Evolutionary conservation across 768 basidiomycete genomes (phyloP), one percentile per base, ranked within the genome.

Genomic region (Agaricus sinodeliciosus): DNA sequence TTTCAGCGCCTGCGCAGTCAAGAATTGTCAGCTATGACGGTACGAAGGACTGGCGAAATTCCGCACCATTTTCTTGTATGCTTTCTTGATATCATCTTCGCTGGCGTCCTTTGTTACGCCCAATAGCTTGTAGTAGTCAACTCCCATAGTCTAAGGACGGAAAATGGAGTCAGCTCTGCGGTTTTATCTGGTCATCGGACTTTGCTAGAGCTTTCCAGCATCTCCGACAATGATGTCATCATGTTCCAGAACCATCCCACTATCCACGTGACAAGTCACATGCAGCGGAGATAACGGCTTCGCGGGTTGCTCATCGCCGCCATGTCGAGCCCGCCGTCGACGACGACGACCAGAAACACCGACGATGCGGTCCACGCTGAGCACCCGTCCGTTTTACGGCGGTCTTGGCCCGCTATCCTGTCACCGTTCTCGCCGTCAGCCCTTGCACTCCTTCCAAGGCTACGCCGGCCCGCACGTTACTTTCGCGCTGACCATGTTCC

Each of bases 1-100:
- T 80, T 90, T 93, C 66, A 96, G 67, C 43, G 93, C 91, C 87
- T 74, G 54, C 3, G 19, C 8, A n/a, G 31, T 22, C 31, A 48
- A 9, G 16, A 60, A 25, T 22, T 60, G 51, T 55, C 18, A 13
- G 49, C 43, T 12, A 31, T 25, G 25, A 13, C 19, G 7, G 26
- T 8, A 25, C 31, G 11, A n/a, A 22, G 18, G 35, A 28, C 54
- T 34, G n/a, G 19, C 19, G 42, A 18, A 12, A 41, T 7, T 4
- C 67, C 75, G 9, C 57, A 84, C 88, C 82, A 90, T 90, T 71
- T 94, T 94, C 80, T 94, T 94, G 79, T 93, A 94, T 0, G 90
- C 94, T 60, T 84, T 88, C 71, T 96, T 97, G 63, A 98, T 87
- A 9, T 87, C 85, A 62, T 94, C 90, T 7, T 93, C 91, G 1